Conservation (phyloP, 257 asterid species). For the Solanum piurae region DNA sequence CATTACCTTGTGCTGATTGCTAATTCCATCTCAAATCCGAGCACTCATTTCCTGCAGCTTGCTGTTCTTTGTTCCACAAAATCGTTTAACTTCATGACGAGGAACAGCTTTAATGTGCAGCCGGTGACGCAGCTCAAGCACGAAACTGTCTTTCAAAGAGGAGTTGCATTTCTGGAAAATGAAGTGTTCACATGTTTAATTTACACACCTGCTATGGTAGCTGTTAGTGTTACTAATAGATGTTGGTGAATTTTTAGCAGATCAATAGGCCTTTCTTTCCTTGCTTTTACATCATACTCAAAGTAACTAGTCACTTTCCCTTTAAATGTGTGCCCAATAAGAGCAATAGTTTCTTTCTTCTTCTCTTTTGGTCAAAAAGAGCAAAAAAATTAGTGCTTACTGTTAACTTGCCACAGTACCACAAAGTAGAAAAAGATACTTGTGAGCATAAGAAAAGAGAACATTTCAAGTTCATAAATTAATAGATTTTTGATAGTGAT, state of each 20-base stretch:
- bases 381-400: not conserved
- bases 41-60: not conserved
- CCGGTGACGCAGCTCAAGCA: not conserved
- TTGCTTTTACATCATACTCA: not conserved
- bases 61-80: not conserved
- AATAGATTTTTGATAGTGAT: not conserved
- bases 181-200: not conserved
- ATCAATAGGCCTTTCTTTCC: not conserved
- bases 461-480: not conserved
- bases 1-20: not conserved
- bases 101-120: not conserved
- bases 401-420: not conserved
- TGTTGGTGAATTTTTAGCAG: not conserved
- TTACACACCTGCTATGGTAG: not conserved
- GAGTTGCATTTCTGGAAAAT: not conserved
- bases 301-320: not conserved
- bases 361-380: not conserved
- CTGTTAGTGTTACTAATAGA: not conserved
- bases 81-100: not conserved
- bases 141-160: not conserved
- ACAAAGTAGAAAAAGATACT: not conserved
- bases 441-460: not conserved
- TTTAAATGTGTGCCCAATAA: not conserved
- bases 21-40: not conserved
- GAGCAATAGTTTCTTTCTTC: not conserved